Percentiles rank a stretch among this genome's conserved stretches.
Evolutionary conservation across 2,329 filamentous ascomycete species (phyloP).

Genomic region (Colletotrichum aenigma): DNA sequence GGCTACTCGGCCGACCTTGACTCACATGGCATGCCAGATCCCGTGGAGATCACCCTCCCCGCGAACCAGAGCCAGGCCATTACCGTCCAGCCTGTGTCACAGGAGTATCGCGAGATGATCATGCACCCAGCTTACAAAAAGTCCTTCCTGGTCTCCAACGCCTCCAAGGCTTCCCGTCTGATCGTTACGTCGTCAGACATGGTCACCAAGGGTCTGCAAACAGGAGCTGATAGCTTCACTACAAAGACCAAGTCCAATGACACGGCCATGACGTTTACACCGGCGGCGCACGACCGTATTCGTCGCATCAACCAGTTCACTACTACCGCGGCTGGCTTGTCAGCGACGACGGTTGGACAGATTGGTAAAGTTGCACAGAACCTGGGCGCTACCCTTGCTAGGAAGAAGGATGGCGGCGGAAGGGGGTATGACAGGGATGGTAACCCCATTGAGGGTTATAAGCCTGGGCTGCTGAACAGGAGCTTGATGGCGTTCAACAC

Average conservation of each 20-base stretch:
- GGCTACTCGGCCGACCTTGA: conserved; percentile 15
- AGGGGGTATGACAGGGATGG: conserved; percentile 75
- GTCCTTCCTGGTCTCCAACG: conserved; percentile 84
- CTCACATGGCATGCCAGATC: conserved; percentile 54
- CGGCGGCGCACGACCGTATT: conserved; percentile 82
- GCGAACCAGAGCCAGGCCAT: conserved; percentile 67
- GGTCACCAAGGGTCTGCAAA: conserved; percentile 77
- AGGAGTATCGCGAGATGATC: conserved; percentile 76
- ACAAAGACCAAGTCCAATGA: conserved; percentile 77
- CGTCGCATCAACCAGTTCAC: conserved; percentile 92
- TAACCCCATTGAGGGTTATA: conserved; percentile 68
- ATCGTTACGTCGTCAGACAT: conserved; percentile 88
- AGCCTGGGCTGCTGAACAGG: conserved; percentile 93
- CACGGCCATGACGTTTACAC: conserved; percentile 87
- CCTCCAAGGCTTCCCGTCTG: conserved; percentile 85
- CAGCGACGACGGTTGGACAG: conserved; percentile 84
- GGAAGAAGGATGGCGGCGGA: conserved; percentile 53
- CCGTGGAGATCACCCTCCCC: conserved; percentile 79
- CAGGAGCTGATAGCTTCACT: conserved; percentile 80
- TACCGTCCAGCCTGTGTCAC: conserved; percentile 68
- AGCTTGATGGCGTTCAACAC: conserved; percentile 96
- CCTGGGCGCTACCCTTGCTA: conserved; percentile 75
- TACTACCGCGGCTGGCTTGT: conserved; percentile 76
- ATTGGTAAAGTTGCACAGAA: conserved; percentile 88
- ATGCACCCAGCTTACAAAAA: conserved; percentile 91